Conservation (phyloP, 2,329 filamentous ascomycete species). For the Talaromyces rugulosus region DNA sequence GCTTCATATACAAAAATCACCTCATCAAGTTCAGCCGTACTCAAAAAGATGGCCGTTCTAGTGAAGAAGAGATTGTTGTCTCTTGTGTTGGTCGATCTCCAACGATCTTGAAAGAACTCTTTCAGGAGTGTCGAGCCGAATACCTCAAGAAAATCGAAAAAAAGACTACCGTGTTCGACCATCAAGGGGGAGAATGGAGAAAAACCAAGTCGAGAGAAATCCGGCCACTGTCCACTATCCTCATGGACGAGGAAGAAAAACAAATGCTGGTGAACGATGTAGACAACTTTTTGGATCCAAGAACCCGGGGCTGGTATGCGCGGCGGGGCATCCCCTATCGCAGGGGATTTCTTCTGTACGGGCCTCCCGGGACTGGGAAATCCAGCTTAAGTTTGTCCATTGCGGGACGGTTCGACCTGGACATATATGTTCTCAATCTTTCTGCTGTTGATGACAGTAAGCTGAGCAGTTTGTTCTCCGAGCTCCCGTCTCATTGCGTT, state of each 20-base stretch:
- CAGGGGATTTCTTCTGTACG: constrained; percentile 75
- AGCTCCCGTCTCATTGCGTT: too few relatives aligned
- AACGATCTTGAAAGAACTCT: constrained; percentile 15
- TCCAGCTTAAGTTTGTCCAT: constrained; percentile 66
- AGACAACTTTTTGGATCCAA: constrained; percentile 2
- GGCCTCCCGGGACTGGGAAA: constrained; percentile 76
- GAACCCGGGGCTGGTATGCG: constrained; percentile 60
- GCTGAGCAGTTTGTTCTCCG: constrained; percentile 59
- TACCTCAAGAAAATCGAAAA: constrained; percentile 27
- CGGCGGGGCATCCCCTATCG: constrained; percentile 81
- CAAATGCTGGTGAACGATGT: neutral
- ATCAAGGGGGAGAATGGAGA: constrained; percentile 20
- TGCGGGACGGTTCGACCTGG: constrained; percentile 64
- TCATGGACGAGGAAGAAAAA: neutral
- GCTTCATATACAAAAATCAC: neutral
- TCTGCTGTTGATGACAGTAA: constrained; percentile 59
- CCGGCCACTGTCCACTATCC: neutral
- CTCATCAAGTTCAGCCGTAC: neutral
- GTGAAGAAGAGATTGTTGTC: neutral
- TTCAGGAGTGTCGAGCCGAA: constrained; percentile 24
- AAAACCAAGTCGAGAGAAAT: neutral
- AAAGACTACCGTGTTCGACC: constrained; percentile 26
- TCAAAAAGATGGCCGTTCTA: neutral
- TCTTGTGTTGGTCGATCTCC: neutral
- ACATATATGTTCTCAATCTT: constrained; percentile 68